These are phyloP conservation scores for Geranium brycei DNA, from an alignment of 345 rosid species.

Conservation along the genomic window DNA sequence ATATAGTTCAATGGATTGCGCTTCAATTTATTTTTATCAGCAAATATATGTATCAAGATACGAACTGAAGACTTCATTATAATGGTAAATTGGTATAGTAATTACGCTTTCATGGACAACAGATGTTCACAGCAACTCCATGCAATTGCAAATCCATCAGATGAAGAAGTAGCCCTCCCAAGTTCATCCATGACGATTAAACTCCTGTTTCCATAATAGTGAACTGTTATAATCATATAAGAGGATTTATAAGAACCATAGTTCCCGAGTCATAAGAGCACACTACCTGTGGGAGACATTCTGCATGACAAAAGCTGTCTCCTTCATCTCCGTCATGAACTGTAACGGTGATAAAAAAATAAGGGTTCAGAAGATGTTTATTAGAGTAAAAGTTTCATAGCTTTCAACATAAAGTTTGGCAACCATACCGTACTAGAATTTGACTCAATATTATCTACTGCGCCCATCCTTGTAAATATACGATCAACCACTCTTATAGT, in stretches of 20 bases:
- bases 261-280: constrained; percentile 2
- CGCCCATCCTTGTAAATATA: constrained; percentile 93
- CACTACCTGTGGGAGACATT: constrained; percentile 64
- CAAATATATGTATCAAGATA: no score
- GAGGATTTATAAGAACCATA: not conserved
- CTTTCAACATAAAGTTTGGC: constrained; percentile 7
- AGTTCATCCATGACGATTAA: constrained; percentile 90
- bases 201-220: constrained; percentile 38
- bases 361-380: not conserved
- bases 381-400: no score
- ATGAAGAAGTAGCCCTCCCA: constrained; percentile 95
- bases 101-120: constrained; percentile 67
- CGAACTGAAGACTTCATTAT: no score
- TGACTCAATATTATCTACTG: constrained; percentile 72
- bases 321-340: constrained; percentile 99
- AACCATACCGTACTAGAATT: constrained; percentile 81
- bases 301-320: constrained; percentile 94
- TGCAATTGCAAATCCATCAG: constrained; percentile 87
- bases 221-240: not conserved
- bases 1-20: not conserved
- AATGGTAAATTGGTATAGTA: not conserved
- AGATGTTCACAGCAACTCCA: constrained; percentile 98
- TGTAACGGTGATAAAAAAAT: constrained; percentile 17
- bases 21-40: not conserved
- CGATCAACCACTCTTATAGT: constrained; percentile 78